Evolutionary conservation across 352 stramenopile genomes (phyloP), one percentile per base, ranked within the genome.

Genomic region (Phytophthora tentaculata): DNA sequence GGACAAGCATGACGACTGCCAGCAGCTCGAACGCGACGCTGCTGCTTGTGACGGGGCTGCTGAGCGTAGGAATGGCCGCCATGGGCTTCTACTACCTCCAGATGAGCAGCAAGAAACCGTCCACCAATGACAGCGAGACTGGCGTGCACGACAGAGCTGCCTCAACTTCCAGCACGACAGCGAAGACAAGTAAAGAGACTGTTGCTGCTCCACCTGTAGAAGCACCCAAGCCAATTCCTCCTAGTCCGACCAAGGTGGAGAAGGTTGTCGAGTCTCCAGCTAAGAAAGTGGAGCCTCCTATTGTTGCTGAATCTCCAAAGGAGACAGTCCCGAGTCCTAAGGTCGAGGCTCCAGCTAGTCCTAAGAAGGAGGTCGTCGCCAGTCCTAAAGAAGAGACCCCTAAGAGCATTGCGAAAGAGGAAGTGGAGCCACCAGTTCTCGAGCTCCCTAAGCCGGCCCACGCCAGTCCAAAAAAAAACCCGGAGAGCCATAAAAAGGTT

Each of bases 61-160:
- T 92, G 39, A 80, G 82, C 61, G 64, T 92, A 20, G 77, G 79
- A 16, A 74, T 92, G 58, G 77, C 75, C 47, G 70, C 77, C 12
- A 73, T 88, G 44, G 84, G 82, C 52, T 90, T 80, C 60, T 79
- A 86, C 45, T 89, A 84, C 68, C 61, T 88, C 56, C 80, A 89
- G 35, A 57, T 65, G 35, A 67, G 59, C 39, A 73, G 58, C 41
- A 77, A 79, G 44, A 73, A 73, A 20, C 44, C 44, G 19, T 50
- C 48, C 47, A 23, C 24, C 24, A 28, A 55, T 17, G 63, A 62
- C 14, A 65, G 48, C 17, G 24, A 73, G 1, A 47, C 23, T 5
- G 47, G 37, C 37, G 56, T 61, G 12, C 50, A 53, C 35, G 64
- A 66, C 12, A 55, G 44, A 20, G 24, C 49, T 29, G 50, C 32